Evolutionary conservation across 2,329 filamentous ascomycete genomes (phyloP), one percentile per base, ranked within the genome.

Genomic region (Colletotrichum sp.): DNA sequence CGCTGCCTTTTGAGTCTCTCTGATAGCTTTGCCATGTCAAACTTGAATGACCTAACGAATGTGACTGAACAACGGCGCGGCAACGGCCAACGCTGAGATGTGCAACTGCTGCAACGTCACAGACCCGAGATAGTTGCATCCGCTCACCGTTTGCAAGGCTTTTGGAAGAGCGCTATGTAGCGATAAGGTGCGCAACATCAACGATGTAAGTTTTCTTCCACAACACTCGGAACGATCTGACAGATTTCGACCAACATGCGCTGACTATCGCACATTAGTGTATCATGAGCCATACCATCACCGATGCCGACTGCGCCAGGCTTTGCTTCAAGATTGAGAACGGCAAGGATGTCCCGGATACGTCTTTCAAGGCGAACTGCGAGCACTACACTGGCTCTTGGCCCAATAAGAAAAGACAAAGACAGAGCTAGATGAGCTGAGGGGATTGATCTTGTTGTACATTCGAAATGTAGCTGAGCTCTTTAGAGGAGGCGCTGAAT

Each of bases 41-140:
- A 48, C 15, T 52, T 52, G 44, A 52, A 52, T 6, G 16, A 5
- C 6, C 44, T 52, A 52, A 13, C 44, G 1, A 52, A 1, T 22
- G n/a, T 2, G 7, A 1, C 1, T 22, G 19, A 1, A 13, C 19
- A 55, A 3, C 6, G 3, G 48, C 48, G n/a, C 48, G 2, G 48
- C 5, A 11, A 55, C 22, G 6, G 22, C 12, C 52, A 57, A 27
- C 12, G 12, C 52, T 22, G 27, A 57, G 4, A 57, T 57, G 52
- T 57, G 52, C 6, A 57, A 57, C 52, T 27, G 52, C 13, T 57
- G 8, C 1, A 57, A 16, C 3, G 22, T 27, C 52, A 16, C 52
- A 57, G 12, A 5, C 22, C 52, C 1, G 52, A 57, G 3, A 5
- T 57, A 22, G 52, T 57, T 5, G 22, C 52, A 25, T 22, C 52